Conservation (phyloP, 345 rosid species). For the Brassica rapa region DNA sequence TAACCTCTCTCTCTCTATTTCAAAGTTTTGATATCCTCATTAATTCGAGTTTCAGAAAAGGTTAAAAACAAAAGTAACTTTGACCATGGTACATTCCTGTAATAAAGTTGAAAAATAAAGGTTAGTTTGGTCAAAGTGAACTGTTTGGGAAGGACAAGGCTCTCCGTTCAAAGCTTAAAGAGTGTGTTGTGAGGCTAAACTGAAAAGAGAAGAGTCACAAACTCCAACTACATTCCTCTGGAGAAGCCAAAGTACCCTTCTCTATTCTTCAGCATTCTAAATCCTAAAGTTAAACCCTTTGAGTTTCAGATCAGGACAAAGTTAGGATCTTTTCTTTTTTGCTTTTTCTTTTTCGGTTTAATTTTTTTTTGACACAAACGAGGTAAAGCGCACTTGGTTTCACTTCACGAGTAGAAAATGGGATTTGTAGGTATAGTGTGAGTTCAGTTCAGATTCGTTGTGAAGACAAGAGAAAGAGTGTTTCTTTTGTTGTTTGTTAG, state of each 20-base stretch:
- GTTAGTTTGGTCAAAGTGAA: constrained; percentile 26
- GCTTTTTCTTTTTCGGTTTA: constrained; percentile 14
- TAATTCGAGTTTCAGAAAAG: constrained; percentile 5
- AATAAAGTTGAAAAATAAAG: constrained; percentile 25
- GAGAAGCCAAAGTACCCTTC: constrained; percentile 28
- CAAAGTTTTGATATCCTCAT: constrained; percentile 8
- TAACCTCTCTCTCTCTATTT: background rate
- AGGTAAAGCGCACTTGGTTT: constrained; percentile 36
- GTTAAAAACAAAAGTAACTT: background rate
- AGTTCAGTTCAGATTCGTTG: constrained; percentile 17
- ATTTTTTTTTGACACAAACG: constrained; percentile 36
- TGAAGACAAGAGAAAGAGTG: background rate
- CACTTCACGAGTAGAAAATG: constrained; percentile 19
- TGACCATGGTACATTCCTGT: constrained; percentile 19
- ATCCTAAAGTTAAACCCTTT: constrained; percentile 31
- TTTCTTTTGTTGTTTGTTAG: background rate
- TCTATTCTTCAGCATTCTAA: background rate
- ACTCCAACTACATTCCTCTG: constrained; percentile 39
- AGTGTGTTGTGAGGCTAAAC: constrained; percentile 23
- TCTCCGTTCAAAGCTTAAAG: constrained; percentile 31
- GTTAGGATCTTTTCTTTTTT: constrained; percentile 32
- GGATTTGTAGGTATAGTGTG: constrained; percentile 8
- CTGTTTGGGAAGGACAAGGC: constrained; percentile 13
- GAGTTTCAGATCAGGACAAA: constrained; percentile 43
- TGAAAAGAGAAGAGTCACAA: constrained; percentile 26